Evolutionary conservation across 805 yeast species (phyloP), one percentile per base, ranked within the genome.

Genomic region (Barnettozyma siamensis): DNA sequence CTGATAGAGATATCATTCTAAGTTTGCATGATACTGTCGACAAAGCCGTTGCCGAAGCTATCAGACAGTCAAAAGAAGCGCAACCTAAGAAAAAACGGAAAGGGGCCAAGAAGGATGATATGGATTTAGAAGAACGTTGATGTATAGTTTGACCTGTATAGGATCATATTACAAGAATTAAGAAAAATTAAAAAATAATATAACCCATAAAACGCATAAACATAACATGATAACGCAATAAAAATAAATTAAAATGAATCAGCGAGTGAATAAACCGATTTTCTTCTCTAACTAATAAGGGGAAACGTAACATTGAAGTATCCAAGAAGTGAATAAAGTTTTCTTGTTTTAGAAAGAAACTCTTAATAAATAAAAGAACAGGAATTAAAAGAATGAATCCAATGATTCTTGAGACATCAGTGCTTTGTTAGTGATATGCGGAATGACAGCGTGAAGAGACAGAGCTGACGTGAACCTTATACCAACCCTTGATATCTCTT

Each of bases 11-110:
- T 49, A 83, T 81, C 6, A 85, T 91, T 45, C 69, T 80, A 57
- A 77, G 88, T 5, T 66, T 93, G 43, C 85, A 87, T 55, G 83
- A 83, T 43, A 82, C 93, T 31, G 96, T 93, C 24, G 97, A 89
- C 49, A 83, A 84, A 51, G 97, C 97, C 11, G 77, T 81, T 49
- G 85, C 95, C 32, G 94, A 87, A 63, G 95, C 97, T 12, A 85
- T 88, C 38, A 79, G 57, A 40, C 57, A 60, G 42, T 54, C 62
- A 0, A 61, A 58, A 43, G 56, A 55, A 37, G 56, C 54, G 41
- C 63, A 59, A 35, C 61, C 57, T 37, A 43, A 20, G 3, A 47
- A 41, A 26, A 49, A 41, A 38, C 48, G 51, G 4, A 46, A 43
- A 34, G 46, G 48, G 37, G 8, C 6, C 12, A 48, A 38, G 16